Evolutionary conservation across 148 eudicot genomes (phyloP), one percentile per base, ranked within the genome.

Genomic region (Nepenthes mirabilis): DNA sequence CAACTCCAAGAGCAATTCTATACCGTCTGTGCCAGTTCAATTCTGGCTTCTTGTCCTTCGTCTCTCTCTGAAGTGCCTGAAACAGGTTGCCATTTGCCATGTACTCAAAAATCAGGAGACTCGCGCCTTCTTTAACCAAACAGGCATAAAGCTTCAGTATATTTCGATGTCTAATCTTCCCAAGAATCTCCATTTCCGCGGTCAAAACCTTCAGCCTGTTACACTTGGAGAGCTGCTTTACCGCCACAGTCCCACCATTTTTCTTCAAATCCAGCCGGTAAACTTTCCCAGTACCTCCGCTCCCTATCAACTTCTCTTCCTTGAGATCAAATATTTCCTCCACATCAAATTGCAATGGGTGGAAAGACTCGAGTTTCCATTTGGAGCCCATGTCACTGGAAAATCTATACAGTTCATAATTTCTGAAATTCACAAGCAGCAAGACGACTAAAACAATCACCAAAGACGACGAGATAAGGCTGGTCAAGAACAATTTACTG

Each of bases 261-360:
- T 80, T 49, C 74, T 70, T 91, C 76, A 79, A 59, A 65, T 89
- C 88, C 37, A 93, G 65, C 0, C 91, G 76, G 56, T 89, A 93
- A 37, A 93, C 99, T 65, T 84, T 93, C 61, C 97, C 97, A 0
- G 87, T 77, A 33, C 91, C 85, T 53, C 99, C 99, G 13, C 72
- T 79, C 10, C 97, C 99, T 7, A 93, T 76, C 76, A 93, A 61
- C 62, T 82, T 86, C 9, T 71, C 74, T 62, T 86, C 90, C 8
- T 78, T 76, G 37, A 89, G 60, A 52, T 68, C 67, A 43, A 73
- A 72, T 56, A 93, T 61, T 34, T 93, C 99, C 9, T 93, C 89
- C 0, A 66, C 80, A 63, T 86, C 87, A 32, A 93, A 73, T 23
- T 82, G 85, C 58, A 93, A 54, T 11, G 77, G 76, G 36, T 93